Percentiles rank a stretch among this genome's conserved stretches.
phyloP scores from a whole-genome alignment of 2,329 filamentous ascomycete species.

The Hymenoscyphus repandus region DNA sequence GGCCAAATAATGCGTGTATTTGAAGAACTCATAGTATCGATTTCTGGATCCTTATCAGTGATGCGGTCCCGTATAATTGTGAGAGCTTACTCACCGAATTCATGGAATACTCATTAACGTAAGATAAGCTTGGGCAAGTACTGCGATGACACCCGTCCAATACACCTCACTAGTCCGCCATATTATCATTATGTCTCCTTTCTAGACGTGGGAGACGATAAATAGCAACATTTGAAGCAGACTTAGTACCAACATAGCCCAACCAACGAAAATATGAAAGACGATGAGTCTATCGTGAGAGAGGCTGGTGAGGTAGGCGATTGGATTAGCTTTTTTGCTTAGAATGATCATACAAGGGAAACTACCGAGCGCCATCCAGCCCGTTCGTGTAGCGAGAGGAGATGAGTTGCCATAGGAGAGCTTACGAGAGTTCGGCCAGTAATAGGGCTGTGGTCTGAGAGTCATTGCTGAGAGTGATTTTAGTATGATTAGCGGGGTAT shows the following conservation, averaged over 20 bases:
- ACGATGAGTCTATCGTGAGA: conserved; percentile 87
- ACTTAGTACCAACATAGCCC: conserved; percentile 74
- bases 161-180: conserved; percentile 64
- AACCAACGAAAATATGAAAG: conserved; percentile 82
- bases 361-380: conserved; percentile 85
- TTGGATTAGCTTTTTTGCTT: conserved; percentile 75
- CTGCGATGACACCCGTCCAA: conserved; percentile 74
- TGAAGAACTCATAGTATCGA: conserved; percentile 72
- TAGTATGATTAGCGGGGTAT: neutral
- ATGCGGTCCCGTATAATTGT: neutral
- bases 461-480: conserved; percentile 6
- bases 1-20: conserved; percentile 72
- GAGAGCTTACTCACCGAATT: conserved; percentile 53
- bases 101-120: conserved; percentile 74
- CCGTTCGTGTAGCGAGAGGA: conserved; percentile 75
- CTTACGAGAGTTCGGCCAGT: conserved; percentile 16
- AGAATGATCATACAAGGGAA: conserved; percentile 70
- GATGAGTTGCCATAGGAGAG: conserved; percentile 59
- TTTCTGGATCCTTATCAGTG: conserved; percentile 38
- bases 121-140: conserved; percentile 76
- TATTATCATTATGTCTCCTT: conserved; percentile 68
- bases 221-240: conserved; percentile 83
- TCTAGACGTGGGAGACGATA: conserved; percentile 77
- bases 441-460: conserved; percentile 16
- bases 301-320: conserved; percentile 78